Evolutionary conservation across 2,329 filamentous ascomycete species (phyloP).

Genomic region (Capronia epimyces): DNA sequence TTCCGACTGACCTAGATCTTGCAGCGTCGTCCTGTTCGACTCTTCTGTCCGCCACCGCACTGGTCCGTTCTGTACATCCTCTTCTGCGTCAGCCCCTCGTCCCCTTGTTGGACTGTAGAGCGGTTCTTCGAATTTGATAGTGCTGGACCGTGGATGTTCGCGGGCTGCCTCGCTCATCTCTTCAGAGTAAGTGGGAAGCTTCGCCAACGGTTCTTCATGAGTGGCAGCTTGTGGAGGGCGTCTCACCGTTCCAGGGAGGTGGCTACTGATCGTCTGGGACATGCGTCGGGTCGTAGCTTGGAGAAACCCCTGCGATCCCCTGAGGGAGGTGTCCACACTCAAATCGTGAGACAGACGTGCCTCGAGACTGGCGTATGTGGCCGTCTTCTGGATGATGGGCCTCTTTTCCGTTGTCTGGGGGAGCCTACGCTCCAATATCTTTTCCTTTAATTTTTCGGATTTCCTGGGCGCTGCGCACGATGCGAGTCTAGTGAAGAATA

Average conservation of each 20-base stretch:
- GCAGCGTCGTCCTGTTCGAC: constrained; percentile 2
- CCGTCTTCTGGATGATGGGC: constrained; percentile 9
- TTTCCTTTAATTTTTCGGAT: constrained; percentile 18
- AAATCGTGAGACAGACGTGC: constrained; percentile 15
- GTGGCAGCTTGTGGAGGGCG: constrained; percentile 1
- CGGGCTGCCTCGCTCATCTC: neutral
- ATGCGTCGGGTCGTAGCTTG: constrained; percentile 15
- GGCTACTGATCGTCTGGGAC: constrained; percentile 15
- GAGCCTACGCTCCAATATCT: constrained; percentile 8
- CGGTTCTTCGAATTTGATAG: constrained; percentile 20
- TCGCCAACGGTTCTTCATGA: neutral
- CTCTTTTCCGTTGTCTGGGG: constrained; percentile 2
- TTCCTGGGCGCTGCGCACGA: constrained; percentile 18
- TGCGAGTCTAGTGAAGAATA: constrained; percentile 12
- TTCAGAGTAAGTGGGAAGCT: neutral
- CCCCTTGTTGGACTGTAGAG: constrained; percentile 8
- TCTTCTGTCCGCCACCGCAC: neutral
- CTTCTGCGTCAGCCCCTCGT: neutral
- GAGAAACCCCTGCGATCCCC: constrained; percentile 16
- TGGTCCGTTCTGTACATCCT: neutral
- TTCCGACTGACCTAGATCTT: constrained; percentile 4
- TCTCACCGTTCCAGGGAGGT: constrained; percentile 8
- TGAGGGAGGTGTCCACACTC: constrained; percentile 10
- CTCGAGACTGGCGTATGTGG: constrained; percentile 20
- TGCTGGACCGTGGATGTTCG: constrained; percentile 11